A percentile compares a stretch with the other conserved stretches of the same genome.
These are phyloP conservation scores for Chondrus crispus DNA, from an alignment of 23 red algal species.

Conservation along the genomic window DNA sequence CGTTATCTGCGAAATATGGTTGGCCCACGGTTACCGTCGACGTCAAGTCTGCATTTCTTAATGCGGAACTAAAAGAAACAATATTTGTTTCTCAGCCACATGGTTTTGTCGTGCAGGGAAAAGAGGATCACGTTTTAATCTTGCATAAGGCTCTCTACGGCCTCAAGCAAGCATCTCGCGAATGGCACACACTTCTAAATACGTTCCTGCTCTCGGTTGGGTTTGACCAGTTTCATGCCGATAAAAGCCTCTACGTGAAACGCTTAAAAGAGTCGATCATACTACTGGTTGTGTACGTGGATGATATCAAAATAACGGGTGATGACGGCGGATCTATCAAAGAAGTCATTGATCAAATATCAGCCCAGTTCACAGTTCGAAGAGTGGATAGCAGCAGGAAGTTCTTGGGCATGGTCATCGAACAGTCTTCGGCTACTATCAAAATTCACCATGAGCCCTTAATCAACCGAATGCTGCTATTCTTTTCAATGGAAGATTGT, in stretches of 20 bases:
- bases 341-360: not conserved
- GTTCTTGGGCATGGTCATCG: not conserved
- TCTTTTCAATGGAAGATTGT: slow-evolving; percentile 11
- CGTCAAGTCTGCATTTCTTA: not conserved
- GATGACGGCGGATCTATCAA: not conserved
- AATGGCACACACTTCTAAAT: not conserved
- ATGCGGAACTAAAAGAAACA: not conserved
- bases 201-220: not conserved
- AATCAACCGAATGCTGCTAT: not conserved
- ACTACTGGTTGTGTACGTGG: slow-evolving; percentile 9
- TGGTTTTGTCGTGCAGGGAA: not conserved
- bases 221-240: not conserved
- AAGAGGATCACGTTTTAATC: not conserved
- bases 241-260: not conserved
- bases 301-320: not conserved
- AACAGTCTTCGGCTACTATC: not conserved
- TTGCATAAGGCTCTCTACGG: not conserved
- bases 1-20: not conserved
- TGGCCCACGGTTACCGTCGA: not conserved
- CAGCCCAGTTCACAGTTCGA: not conserved
- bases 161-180: slow-evolving; percentile 18
- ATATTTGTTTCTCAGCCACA: not conserved
- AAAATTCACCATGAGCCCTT: slow-evolving; percentile 6
- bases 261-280: not conserved
- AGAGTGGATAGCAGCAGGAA: not conserved